Evolutionary conservation across 257 asterid genomes (phyloP).

Genomic region (Coffea canephora): DNA sequence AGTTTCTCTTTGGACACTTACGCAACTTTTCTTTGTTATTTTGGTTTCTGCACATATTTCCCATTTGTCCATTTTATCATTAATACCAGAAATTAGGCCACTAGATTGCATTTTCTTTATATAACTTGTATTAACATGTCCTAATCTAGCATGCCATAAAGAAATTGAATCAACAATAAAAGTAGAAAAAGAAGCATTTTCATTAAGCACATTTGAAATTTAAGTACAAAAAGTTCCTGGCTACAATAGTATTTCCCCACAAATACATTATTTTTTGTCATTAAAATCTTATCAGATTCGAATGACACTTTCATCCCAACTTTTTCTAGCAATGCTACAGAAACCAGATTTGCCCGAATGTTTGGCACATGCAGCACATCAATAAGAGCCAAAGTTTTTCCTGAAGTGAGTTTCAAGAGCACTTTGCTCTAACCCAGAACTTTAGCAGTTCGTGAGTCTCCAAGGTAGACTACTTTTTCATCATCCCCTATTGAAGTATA

Average conservation of each 20-base stretch:
- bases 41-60: background rate
- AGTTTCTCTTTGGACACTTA: too few species aligned
- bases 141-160: background rate
- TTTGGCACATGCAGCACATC: background rate
- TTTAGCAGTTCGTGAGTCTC: background rate
- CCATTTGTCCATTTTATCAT: background rate
- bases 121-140: too few species aligned
- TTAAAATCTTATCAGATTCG: background rate
- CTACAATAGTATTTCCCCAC: too few species aligned
- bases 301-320: too few species aligned
- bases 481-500: background rate
- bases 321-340: background rate
- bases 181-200: background rate
- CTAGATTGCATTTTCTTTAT: too few species aligned
- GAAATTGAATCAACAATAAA: background rate
- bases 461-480: background rate
- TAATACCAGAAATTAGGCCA: background rate
- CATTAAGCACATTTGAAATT: background rate
- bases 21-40: background rate
- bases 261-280: background rate
- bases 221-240: background rate
- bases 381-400: background rate
- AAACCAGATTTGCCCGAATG: background rate
- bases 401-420: background rate
- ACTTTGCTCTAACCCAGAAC: background rate